Evolutionary conservation across 768 basidiomycete species (phyloP).

Genomic region (Vishniacozyma victoriae): DNA sequence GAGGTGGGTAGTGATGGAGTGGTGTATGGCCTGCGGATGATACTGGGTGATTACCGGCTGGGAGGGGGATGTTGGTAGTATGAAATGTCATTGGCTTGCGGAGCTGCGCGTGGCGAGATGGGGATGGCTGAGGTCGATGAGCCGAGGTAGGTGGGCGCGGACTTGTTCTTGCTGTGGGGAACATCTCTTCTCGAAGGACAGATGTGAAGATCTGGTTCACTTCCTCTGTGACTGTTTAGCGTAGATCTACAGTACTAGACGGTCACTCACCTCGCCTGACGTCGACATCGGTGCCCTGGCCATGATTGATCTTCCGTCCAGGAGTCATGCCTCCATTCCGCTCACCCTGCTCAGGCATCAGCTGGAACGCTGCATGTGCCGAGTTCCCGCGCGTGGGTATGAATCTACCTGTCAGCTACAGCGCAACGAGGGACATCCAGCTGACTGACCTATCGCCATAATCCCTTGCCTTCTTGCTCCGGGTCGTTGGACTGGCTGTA

Average conservation of each 20-base stretch:
- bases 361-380: conserved; percentile 60
- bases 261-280: conserved; percentile 13
- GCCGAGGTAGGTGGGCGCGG: conserved; percentile 20
- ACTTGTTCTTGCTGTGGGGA: conserved; percentile 32
- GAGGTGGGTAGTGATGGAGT: conserved; percentile 39
- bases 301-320: conserved; percentile 63
- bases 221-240: conserved; percentile 43
- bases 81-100: conserved; percentile 51
- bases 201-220: conserved; percentile 50
- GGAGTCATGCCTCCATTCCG: conserved; percentile 55
- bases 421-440: background rate
- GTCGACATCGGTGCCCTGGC: conserved; percentile 56
- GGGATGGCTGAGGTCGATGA: conserved; percentile 8
- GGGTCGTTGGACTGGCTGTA: conserved; percentile 22
- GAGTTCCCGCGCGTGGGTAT: conserved; percentile 59
- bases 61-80: conserved; percentile 68
- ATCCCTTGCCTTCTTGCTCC: conserved; percentile 34
- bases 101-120: conserved; percentile 32
- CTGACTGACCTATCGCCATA: conserved; percentile 48
- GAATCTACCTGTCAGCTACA: conserved; percentile 50
- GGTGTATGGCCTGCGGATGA: conserved; percentile 54
- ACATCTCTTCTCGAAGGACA: conserved; percentile 50
- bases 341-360: conserved; percentile 52
- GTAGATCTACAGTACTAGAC: background rate
- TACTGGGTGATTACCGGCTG: conserved; percentile 63